Conservation (phyloP, 148 eudicot species). For the Persicaria maculosa region DNA sequence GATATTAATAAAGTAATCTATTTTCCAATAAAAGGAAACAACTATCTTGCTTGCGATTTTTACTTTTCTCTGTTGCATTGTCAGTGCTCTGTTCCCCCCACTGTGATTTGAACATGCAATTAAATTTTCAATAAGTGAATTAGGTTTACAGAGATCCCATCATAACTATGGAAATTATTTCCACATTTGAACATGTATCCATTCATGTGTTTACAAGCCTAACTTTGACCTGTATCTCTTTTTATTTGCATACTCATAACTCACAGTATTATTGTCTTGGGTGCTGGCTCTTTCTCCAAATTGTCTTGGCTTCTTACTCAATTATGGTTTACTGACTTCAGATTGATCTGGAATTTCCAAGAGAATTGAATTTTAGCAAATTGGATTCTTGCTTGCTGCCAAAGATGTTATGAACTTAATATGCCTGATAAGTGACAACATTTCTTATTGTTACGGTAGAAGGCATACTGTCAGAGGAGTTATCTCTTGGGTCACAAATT, state of each 20-base stretch:
- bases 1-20: too few relatives aligned
- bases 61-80: background rate
- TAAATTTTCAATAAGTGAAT: background rate
- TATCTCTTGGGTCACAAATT: background rate
- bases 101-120: background rate
- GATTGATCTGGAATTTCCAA: background rate
- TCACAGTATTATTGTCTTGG: background rate
- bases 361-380: background rate
- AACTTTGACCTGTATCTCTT: background rate
- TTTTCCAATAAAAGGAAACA: background rate
- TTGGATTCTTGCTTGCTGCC: background rate
- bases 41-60: background rate
- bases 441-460: background rate
- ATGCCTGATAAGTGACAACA: background rate
- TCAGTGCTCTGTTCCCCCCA: background rate
- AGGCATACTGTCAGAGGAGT: background rate
- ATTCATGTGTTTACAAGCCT: background rate
- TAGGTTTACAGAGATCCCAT: background rate
- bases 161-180: background rate
- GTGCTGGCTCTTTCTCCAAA: background rate
- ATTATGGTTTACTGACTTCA: background rate
- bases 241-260: background rate
- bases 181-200: background rate
- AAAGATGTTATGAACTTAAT: background rate
- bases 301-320: background rate